phyloP scores from a whole-genome alignment of 208 protist genomes.

The Strigomonas oncopelti region DNA sequence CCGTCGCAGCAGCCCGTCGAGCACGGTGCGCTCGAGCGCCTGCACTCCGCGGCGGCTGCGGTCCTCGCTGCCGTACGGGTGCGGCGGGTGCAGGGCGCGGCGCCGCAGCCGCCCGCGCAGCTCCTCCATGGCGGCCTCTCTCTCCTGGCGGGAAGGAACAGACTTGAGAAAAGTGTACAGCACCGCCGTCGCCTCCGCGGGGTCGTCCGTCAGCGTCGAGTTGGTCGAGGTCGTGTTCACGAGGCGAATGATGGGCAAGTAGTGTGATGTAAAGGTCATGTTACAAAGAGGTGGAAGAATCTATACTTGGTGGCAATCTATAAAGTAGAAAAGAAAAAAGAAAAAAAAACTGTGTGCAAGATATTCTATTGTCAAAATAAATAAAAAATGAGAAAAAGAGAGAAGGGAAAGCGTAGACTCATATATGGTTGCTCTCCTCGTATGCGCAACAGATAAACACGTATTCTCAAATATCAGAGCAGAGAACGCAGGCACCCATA shows the following conservation, averaged over 20 bases:
- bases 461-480: too few relatives aligned
- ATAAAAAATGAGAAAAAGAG: constrained; percentile 4
- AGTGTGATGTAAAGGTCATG: not conserved
- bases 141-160: constrained; percentile 43
- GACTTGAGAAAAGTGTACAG: constrained; percentile 82
- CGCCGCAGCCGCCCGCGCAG: constrained; percentile 39
- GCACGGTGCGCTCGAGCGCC: constrained; percentile 36
- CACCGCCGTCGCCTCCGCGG: constrained; percentile 43
- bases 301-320: not conserved
- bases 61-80: constrained; percentile 7
- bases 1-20: constrained; percentile 39
- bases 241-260: constrained; percentile 63
- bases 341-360: constrained; percentile 6
- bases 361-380: not conserved
- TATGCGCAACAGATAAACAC: too few relatives aligned
- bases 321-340: constrained; percentile 6
- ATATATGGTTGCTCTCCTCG: too few relatives aligned
- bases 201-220: constrained; percentile 40
- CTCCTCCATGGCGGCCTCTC: constrained; percentile 38
- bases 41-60: constrained; percentile 36
- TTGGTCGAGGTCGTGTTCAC: constrained; percentile 38
- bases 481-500: too few relatives aligned
- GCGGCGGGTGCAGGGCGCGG: constrained; percentile 15
- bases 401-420: too few relatives aligned
- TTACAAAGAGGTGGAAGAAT: not conserved